Evolutionary conservation across 139 green algal genomes (phyloP).

Genomic region (Chlorella vulgaris): DNA sequence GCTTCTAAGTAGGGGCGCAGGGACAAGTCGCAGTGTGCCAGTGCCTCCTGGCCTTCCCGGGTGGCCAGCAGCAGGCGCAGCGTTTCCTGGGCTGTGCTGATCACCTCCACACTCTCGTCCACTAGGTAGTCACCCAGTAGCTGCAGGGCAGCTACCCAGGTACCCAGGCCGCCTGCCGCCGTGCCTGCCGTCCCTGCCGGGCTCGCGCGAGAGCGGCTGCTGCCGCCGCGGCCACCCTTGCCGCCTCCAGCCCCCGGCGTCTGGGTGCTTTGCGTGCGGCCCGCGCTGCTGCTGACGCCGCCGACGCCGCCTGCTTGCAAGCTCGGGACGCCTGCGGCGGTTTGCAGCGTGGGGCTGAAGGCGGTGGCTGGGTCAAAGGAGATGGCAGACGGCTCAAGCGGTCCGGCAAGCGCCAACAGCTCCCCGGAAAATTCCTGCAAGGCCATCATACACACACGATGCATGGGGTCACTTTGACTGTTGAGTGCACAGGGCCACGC

Average conservation of each 20-base stretch:
- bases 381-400: slow-evolving; percentile 49
- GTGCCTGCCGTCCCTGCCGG: background rate
- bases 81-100: slow-evolving; percentile 45
- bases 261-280: slow-evolving; percentile 8
- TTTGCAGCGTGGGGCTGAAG: background rate
- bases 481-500: too few relatives aligned
- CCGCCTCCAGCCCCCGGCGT: background rate
- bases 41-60: slow-evolving; percentile 30
- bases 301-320: background rate
- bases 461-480: too few relatives aligned
- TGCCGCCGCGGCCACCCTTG: background rate
- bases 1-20: slow-evolving; percentile 10
- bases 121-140: slow-evolving; percentile 56
- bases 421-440: slow-evolving; percentile 45
- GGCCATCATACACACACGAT: background rate
- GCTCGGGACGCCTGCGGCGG: background rate
- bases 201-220: slow-evolving; percentile 6
- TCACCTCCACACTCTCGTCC: slow-evolving; percentile 42
- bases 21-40: slow-evolving; percentile 3
- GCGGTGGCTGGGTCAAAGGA: slow-evolving; percentile 49
- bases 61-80: slow-evolving; percentile 42
- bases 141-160: slow-evolving; percentile 34
- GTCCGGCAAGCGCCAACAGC: slow-evolving; percentile 59
- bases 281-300: background rate
- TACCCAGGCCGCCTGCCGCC: background rate